A percentile compares a stretch with the other conserved stretches of the same genome.
Conservation (phyloP, 805 yeast species). For the Candida arabinofermentans region DNA sequence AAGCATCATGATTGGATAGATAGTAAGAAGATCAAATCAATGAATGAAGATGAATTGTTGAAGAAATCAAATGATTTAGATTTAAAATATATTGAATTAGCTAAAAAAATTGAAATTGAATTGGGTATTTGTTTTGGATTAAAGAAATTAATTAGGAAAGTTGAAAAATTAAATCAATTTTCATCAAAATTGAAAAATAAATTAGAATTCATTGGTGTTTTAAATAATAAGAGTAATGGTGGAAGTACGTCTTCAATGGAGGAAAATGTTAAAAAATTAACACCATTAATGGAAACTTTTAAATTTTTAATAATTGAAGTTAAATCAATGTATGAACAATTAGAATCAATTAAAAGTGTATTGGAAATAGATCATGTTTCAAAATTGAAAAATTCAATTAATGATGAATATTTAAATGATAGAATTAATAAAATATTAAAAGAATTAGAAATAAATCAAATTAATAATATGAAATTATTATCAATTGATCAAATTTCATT, state of each 20-base stretch:
- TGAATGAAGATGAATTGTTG: constrained; percentile 10
- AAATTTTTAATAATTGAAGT: constrained; percentile 24
- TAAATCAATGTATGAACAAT: constrained; percentile 15
- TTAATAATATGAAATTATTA: not conserved
- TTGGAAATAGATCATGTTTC: constrained; percentile 8
- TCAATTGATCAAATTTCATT: not conserved
- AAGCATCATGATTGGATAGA: constrained; percentile 62
- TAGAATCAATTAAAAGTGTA: constrained; percentile 11
- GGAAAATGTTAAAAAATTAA: constrained; percentile 11
- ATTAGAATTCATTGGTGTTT: constrained; percentile 3
- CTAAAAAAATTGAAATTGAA: constrained; percentile 40
- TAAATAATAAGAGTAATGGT: not conserved
- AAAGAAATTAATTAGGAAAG: constrained; percentile 36
- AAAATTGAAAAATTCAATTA: constrained; percentile 11
- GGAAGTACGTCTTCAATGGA: not conserved
- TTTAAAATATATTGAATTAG: constrained; percentile 25
- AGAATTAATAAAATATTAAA: constrained; percentile 11
- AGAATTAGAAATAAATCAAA: constrained; percentile 1
- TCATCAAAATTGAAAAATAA: constrained; percentile 17
- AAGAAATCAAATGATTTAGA: constrained; percentile 14
- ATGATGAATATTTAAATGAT: constrained; percentile 18
- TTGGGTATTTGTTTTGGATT: constrained; percentile 39
- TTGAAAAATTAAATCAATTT: constrained; percentile 33
- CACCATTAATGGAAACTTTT: constrained; percentile 26
- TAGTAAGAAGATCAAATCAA: constrained; percentile 2